Conservation (phyloP, 169 alveolate species). For the Theileria equi region DNA sequence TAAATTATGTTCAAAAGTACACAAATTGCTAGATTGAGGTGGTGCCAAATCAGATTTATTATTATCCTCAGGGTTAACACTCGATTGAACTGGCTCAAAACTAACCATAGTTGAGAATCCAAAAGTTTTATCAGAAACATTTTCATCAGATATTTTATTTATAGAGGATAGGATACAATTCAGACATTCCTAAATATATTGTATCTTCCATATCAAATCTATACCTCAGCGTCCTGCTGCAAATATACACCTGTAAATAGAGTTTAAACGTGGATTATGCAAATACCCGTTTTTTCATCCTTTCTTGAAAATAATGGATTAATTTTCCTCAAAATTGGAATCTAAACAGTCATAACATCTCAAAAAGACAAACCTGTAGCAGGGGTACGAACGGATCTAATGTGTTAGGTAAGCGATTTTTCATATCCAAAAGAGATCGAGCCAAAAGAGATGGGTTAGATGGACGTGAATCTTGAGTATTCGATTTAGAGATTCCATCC, state of each 20-base stretch:
- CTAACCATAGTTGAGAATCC: constrained; percentile 34
- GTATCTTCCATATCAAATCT: background rate
- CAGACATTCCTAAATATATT: constrained; percentile 66
- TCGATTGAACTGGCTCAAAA: background rate
- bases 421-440: constrained; percentile 64
- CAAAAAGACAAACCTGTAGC: constrained; percentile 19
- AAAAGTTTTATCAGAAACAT: constrained; percentile 27
- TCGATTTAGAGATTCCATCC: constrained; percentile 52
- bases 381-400: constrained; percentile 48
- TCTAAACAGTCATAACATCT: constrained; percentile 4
- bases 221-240: constrained; percentile 87
- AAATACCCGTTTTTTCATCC: constrained; percentile 58
- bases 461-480: constrained; percentile 19
- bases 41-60: constrained; percentile 11
- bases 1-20: constrained; percentile 20
- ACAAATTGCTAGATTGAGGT: background rate
- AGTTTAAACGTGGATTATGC: background rate
- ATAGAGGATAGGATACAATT: constrained; percentile 29
- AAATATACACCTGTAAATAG: constrained; percentile 65
- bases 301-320: constrained; percentile 53
- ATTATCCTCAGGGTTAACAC: constrained; percentile 7
- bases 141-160: constrained; percentile 22
- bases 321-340: constrained; percentile 19
- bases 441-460: constrained; percentile 35
- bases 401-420: constrained; percentile 56